Base-by-base conservation (phyloP, 2,329 filamentous ascomycete genomes). In the Aschersonia sp. region DNA sequence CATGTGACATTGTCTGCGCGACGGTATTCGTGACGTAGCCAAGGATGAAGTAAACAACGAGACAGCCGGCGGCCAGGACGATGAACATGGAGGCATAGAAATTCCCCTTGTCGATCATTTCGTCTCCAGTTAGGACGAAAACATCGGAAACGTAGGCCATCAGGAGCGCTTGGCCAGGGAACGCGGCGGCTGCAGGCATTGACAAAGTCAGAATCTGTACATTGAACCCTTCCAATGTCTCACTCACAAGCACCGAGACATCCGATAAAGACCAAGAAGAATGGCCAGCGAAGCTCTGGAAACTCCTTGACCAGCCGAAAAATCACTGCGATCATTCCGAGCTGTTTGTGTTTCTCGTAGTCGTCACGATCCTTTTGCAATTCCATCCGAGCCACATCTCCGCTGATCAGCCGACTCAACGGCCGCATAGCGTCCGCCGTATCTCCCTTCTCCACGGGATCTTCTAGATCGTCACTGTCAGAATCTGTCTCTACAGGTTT, bases 11-110 rank as follows among this genome's bases (percentile, higher is more conserved):
- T 4, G 50, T 51, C 55, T 57, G 59, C 8, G 62, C 55, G 8
- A 65, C 55, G 5, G 55, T 50, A 48, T 67, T 69, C 11, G 63
- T 61, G 2, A 57, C 43, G 49, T 55, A 65, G 2, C 67, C 67
- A 37, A 68, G 53, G 7, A 54, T 43, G 43, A 65, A 65, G 53
- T 76, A 77, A 8, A 64, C 60, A 1, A 73, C 44, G 1, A 72
- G 59, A n/a, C 64, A 62, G 3, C 64, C 70, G 4, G 63, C 60
- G 4, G 73, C 71, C 39, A 74, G 54, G 1, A 75, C 63, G 43
- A 75, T 68, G 51, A 78, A 78, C 73, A 78, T 77, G 46, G 68
- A 61, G 0, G 73, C 68, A 59, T 66, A 76, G 53, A 76, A 77
- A 54, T 78, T 67, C 7, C 72, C 74, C 1, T 55, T 54, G 12